Evolutionary conservation across 805 yeast genomes (phyloP), one percentile per base, ranked within the genome.

Genomic region (Lipomyces sp.): DNA sequence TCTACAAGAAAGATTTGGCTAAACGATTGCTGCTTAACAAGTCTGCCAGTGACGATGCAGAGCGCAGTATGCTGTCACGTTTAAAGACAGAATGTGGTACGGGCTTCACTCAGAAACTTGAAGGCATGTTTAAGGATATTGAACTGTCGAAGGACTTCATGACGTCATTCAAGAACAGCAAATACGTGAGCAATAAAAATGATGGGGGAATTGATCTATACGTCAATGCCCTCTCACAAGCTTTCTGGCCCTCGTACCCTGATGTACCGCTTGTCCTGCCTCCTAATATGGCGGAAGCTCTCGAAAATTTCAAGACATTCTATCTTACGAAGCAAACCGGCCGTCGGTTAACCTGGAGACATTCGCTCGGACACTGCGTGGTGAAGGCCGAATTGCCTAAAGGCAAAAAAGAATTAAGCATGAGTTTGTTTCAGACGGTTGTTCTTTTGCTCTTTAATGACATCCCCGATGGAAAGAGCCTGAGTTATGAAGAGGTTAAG

Each of bases 111-210:
- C 85, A 90, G 2, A 89, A 89, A 71, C 81, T 93, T 39, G 92
- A 91, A 74, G 92, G 90, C 54, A 93, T 93, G 97, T 86, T 91
- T 70, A 84, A 88, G 73, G 98, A 93, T 74, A 86, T 92, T 57
- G 84, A 84, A 66, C 70, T 82, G 0, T 88, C 92, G 0, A 79
- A 78, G 56, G 89, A 84, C 34, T 72, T 82, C 35, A 79, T 83
- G 54, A 61, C 53, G 7, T 70, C 73, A 11, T 71, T 53, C 51
- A 66, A 70, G 60, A 53, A 42, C 33, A 67, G 69, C 59, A 65
- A 63, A 60, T 63, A 63, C 33, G 65, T 69, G 50, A 57, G 55
- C 30, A 30, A 51, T 73, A 69, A 58, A 72, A 73, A 69, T 77
- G 79, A 35, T 5, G 55, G 57, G n/a, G 60, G 62, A 2, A 63